phyloP scores from a whole-genome alignment of 2,329 filamentous ascomycete genomes.

The Coniochaeta sp. region DNA sequence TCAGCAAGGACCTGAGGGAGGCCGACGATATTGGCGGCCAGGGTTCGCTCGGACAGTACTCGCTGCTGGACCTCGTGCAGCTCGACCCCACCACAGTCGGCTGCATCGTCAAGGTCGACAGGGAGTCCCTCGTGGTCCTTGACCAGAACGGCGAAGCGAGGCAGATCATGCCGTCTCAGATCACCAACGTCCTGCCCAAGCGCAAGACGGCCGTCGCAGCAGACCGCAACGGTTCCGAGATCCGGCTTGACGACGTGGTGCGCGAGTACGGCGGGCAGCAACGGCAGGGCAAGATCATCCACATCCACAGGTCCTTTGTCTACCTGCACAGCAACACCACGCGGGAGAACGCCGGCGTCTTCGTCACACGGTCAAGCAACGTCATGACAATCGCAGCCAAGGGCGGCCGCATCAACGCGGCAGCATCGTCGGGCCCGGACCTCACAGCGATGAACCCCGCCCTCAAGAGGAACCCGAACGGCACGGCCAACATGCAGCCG shows the following conservation, averaged over 20 bases:
- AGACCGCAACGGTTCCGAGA: constrained; percentile 88
- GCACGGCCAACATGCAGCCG: constrained; percentile 46
- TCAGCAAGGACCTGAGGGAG: constrained; percentile 92
- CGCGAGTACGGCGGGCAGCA: constrained; percentile 84
- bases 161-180: constrained; percentile 81
- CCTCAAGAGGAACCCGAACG: constrained; percentile 61
- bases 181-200: constrained; percentile 79
- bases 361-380: constrained; percentile 78
- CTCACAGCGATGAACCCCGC: constrained; percentile 90
- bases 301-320: constrained; percentile 88
- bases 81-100: constrained; percentile 88
- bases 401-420: constrained; percentile 66
- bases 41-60: constrained; percentile 78
- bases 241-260: constrained; percentile 83
- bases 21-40: constrained; percentile 87
- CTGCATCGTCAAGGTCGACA: constrained; percentile 90
- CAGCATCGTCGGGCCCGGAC: constrained; percentile 59
- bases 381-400: constrained; percentile 92
- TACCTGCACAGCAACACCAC: constrained; percentile 82
- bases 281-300: constrained; percentile 80
- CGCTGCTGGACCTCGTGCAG: constrained; percentile 89
- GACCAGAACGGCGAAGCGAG: constrained; percentile 84
- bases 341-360: constrained; percentile 82
- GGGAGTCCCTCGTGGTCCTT: constrained; percentile 81
- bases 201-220: constrained; percentile 83